Conservation (phyloP, 768 basidiomycete genomes). For the Lactarius tabidus region DNA sequence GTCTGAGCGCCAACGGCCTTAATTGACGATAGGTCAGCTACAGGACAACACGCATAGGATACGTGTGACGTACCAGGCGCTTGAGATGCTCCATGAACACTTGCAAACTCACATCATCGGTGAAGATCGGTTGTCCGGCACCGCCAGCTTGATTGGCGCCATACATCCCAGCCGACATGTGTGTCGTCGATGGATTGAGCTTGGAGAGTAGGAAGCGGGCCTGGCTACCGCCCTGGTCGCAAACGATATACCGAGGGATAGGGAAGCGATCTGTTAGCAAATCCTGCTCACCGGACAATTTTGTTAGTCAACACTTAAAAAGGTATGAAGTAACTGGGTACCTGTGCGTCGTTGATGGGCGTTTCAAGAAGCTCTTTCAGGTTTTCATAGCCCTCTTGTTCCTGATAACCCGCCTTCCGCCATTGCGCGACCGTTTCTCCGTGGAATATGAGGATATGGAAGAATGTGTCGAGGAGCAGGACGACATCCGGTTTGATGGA, state of each 20-base stretch:
- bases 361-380: conserved; percentile 89
- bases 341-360: conserved; percentile 87
- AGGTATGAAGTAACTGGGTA: conserved; percentile 30
- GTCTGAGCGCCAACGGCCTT: conserved; percentile 27
- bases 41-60: not conserved
- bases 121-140: conserved; percentile 91
- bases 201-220: conserved; percentile 97
- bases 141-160: conserved; percentile 64
- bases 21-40: not conserved
- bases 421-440: conserved; percentile 96
- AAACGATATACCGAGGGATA: conserved; percentile 96
- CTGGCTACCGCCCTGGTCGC: conserved; percentile 96
- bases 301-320: conserved; percentile 8
- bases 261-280: conserved; percentile 94
- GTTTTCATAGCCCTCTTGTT: conserved; percentile 98
- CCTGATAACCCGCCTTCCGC: conserved; percentile 97
- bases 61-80: conserved; percentile 59
- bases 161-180: conserved; percentile 90
- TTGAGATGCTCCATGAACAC: conserved; percentile 98
- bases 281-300: conserved; percentile 51
- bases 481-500: conserved; percentile 98
- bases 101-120: conserved; percentile 96
- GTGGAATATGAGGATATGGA: conserved; percentile 99
- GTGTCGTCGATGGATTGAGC: conserved; percentile 96
- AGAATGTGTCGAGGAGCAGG: conserved; percentile 96